A percentile compares a stretch with the other conserved stretches of the same genome.
Evolutionary conservation across 1,284 basidiomycete genomes (phyloP).

Genomic region (Inonotus obliquus): DNA sequence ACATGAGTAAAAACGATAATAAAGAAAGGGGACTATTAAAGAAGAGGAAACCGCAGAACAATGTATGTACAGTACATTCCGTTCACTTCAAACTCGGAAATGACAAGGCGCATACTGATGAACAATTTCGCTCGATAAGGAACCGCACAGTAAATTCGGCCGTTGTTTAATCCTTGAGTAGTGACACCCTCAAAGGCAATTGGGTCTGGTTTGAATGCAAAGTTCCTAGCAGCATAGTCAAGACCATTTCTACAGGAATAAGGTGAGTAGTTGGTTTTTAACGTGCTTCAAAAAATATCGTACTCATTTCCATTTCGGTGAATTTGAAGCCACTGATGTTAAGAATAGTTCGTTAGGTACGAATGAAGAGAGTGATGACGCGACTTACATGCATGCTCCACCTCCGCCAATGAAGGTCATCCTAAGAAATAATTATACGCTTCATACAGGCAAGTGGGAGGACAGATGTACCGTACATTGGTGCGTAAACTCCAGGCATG

Average conservation of each 20-base stretch:
- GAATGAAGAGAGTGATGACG: not conserved
- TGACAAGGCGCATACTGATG: not conserved
- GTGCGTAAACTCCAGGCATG: constrained; percentile 13
- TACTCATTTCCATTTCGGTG: constrained; percentile 18
- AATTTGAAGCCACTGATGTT: constrained; percentile 18
- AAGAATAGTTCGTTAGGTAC: not conserved
- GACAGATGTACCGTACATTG: constrained; percentile 3
- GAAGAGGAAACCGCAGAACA: no score
- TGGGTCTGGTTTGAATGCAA: constrained; percentile 1
- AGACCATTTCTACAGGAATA: constrained; percentile 4
- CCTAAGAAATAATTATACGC: not conserved
- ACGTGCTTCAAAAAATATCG: not conserved
- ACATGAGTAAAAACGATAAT: no score
- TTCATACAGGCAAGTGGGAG: constrained; percentile 33
- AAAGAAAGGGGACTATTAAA: no score
- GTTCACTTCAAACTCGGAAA: no score
- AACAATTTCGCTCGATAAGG: not conserved
- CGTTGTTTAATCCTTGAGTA: not conserved
- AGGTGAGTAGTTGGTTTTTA: not conserved
- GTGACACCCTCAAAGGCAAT: not conserved
- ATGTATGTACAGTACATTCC: no score
- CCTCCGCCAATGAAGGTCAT: constrained; percentile 21
- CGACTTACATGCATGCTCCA: constrained; percentile 15
- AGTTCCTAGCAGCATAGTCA: constrained; percentile 11
- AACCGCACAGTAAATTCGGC: not conserved